Percentiles rank a stretch among this genome's conserved stretches.
phyloP scores from a whole-genome alignment of 2,329 filamentous ascomycete species.

The Penicillium hesseltinei region DNA sequence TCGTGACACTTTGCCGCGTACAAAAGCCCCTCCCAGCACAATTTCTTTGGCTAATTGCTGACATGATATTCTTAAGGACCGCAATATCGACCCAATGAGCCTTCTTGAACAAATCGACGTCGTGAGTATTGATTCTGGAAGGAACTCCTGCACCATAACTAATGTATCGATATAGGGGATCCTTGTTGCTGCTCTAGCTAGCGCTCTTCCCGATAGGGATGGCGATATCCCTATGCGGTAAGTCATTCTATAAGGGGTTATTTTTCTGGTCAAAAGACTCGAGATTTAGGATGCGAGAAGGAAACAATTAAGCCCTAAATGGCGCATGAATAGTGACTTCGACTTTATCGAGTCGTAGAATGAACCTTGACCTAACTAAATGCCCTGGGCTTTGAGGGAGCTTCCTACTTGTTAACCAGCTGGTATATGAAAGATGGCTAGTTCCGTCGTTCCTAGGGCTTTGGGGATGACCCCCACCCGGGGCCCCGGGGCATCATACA shows the following conservation, averaged over 20 bases:
- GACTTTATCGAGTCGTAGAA: not conserved
- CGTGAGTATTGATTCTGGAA: not conserved
- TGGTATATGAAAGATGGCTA: not conserved
- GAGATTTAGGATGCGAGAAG: not conserved
- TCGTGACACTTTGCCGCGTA: not conserved
- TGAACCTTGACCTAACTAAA: not conserved
- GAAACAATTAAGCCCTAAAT: not conserved
- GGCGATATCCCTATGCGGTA: constrained; percentile 2
- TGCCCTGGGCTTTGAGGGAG: not conserved
- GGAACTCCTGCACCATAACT: not conserved
- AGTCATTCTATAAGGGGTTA: not conserved
- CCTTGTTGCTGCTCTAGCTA: not conserved
- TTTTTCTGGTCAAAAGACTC: not conserved
- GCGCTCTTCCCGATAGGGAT: not conserved
- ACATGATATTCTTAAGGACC: not conserved
- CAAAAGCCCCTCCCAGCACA: too few species aligned
- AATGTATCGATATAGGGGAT: not conserved
- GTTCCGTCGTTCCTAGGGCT: not conserved
- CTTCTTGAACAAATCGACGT: not conserved
- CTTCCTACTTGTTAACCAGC: not conserved
- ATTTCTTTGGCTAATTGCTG: not conserved
- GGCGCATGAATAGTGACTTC: not conserved
- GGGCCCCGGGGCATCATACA: too few species aligned
- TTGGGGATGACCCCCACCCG: not conserved
- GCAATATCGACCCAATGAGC: not conserved